Conservation (phyloP, 1,284 basidiomycete species). For the Rhodotorula mucilaginosa region DNA sequence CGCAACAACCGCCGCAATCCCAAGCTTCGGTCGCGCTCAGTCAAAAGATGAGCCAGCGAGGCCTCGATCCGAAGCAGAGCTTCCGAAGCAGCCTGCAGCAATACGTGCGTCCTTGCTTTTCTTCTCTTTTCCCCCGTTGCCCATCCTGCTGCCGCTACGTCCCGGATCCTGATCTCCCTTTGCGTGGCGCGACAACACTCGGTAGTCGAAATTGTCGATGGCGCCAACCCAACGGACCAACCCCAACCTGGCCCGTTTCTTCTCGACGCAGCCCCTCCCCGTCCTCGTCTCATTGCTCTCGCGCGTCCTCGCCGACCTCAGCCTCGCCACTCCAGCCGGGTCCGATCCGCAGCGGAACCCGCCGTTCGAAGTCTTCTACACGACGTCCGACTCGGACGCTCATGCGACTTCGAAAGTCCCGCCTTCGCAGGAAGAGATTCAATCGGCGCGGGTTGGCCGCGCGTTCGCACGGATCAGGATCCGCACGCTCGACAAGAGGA, state of each 20-base stretch:
- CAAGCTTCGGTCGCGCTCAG: slow-evolving; percentile 14
- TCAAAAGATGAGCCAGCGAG: slow-evolving; percentile 25
- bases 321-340: not conserved
- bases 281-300: slow-evolving; percentile 17
- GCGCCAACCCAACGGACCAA: slow-evolving; percentile 43
- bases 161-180: too few species aligned
- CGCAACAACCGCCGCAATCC: slow-evolving; percentile 12
- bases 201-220: slow-evolving; percentile 43
- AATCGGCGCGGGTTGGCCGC: not conserved
- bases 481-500: slow-evolving; percentile 19
- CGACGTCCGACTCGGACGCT: not conserved
- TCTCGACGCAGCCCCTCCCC: slow-evolving; percentile 25
- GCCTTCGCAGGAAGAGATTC: not conserved
- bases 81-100: slow-evolving; percentile 38
- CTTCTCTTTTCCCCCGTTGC: not conserved
- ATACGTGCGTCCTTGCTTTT: slow-evolving; percentile 25
- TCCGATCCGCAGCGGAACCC: not conserved
- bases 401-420: not conserved
- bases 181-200: too few species aligned
- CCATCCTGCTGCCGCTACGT: not conserved
- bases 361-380: slow-evolving; percentile 9
- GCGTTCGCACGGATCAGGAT: slow-evolving; percentile 23
- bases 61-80: slow-evolving; percentile 26
- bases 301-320: slow-evolving; percentile 6
- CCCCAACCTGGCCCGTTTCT: slow-evolving; percentile 41